These are phyloP conservation scores for Syzygium grande DNA, from an alignment of 345 rosid genomes.

Conservation along the genomic window DNA sequence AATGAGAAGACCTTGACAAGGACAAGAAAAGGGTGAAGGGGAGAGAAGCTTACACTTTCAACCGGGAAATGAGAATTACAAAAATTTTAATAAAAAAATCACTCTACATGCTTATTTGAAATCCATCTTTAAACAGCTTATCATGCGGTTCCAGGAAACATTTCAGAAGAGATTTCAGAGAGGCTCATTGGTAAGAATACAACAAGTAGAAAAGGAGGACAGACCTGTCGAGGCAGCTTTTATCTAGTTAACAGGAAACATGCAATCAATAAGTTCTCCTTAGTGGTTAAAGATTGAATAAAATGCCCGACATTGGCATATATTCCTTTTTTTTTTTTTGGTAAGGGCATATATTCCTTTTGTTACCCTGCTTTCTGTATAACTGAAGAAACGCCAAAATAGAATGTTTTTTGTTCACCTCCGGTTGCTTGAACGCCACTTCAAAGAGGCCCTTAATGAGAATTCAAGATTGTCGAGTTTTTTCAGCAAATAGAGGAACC, in stretches of 20 bases:
- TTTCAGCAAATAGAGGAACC: not conserved
- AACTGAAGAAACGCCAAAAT: not conserved
- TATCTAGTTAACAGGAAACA: not conserved
- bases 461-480: not conserved
- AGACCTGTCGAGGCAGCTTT: not conserved
- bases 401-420: not conserved
- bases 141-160: not conserved
- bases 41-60: not conserved
- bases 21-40: not conserved
- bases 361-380: not conserved
- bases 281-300: not conserved
- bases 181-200: not conserved
- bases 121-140: not conserved
- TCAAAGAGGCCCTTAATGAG: not conserved
- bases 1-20: not conserved
- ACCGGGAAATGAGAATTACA: not conserved
- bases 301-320: not conserved
- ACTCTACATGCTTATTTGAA: not conserved
- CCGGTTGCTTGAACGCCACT: not conserved
- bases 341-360: not conserved
- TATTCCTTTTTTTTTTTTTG: too few species aligned
- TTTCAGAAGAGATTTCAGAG: not conserved
- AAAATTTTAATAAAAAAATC: not conserved
- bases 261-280: not conserved
- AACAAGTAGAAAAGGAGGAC: not conserved